phyloP scores from a whole-genome alignment of 805 yeast genomes.

The Hemisphaericaspora nanyangensis region DNA sequence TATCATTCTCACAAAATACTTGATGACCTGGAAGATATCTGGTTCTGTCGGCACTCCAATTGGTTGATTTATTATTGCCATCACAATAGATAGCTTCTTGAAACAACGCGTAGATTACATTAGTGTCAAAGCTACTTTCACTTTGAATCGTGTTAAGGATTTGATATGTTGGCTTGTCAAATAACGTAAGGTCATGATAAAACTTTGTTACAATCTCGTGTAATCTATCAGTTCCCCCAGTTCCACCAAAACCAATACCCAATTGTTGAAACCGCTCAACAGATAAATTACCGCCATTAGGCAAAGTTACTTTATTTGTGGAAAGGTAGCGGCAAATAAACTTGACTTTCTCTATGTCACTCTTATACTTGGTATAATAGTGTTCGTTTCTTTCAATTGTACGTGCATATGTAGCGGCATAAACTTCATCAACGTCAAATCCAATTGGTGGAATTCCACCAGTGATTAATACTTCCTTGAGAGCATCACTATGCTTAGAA shows the following conservation, averaged over 20 bases:
- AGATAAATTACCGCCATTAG: slow-evolving; percentile 48
- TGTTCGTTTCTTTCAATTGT: slow-evolving; percentile 46
- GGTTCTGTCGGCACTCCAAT: slow-evolving; percentile 49
- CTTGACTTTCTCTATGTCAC: slow-evolving; percentile 38
- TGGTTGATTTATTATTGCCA: slow-evolving; percentile 25
- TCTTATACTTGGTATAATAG: slow-evolving; percentile 47
- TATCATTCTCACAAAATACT: slow-evolving; percentile 18
- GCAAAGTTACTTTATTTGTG: slow-evolving; percentile 30
- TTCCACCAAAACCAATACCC: slow-evolving; percentile 49
- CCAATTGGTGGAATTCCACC: slow-evolving; percentile 60
- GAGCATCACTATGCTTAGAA: slow-evolving; percentile 39
- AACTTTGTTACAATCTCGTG: slow-evolving; percentile 44
- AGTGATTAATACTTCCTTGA: slow-evolving; percentile 45
- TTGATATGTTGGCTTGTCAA: slow-evolving; percentile 36
- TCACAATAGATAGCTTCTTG: slow-evolving; percentile 59
- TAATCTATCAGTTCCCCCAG: slow-evolving; percentile 46
- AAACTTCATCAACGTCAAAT: slow-evolving; percentile 44
- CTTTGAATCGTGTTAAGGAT: slow-evolving; percentile 31
- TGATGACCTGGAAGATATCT: slow-evolving; percentile 23
- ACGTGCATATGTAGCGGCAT: slow-evolving; percentile 43
- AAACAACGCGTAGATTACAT: slow-evolving; percentile 50
- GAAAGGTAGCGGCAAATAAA: slow-evolving; percentile 32
- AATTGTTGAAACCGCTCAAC: slow-evolving; percentile 52
- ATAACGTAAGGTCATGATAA: slow-evolving; percentile 31
- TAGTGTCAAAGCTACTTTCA: slow-evolving; percentile 46